Evolutionary conservation across 345 rosid species (phyloP), one percentile per base, ranked within the genome.

Genomic region (Sonneratia caseolaris): DNA sequence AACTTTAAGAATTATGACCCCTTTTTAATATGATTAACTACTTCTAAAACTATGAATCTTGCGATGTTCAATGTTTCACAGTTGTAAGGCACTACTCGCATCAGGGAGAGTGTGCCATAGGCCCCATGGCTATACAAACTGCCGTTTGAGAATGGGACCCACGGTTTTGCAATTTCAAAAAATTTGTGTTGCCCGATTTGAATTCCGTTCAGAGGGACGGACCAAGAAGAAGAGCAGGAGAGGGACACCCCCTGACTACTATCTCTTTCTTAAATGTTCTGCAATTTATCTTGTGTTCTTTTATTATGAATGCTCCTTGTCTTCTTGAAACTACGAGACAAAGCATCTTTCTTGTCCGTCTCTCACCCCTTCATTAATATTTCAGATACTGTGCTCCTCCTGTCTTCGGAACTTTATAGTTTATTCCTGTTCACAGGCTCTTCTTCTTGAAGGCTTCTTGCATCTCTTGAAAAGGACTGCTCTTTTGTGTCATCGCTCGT

Each of bases 131-230:
- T 22, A 13, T 15, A 45, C 19, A 68, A 45, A 6, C 55, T 48
- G 64, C 79, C 84, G 86, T 79, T 62, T 83, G 76, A 79, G 69
- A 71, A 80, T 14, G 70, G 84, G 86, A 5, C 84, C 86, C 83
- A 73, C 32, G 45, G 10, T 10, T 18, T 22, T 68, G 35, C 55
- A 68, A 45, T 45, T 68, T 68, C 70, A 68, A 68, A 68, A 37
- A 62, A 27, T 8, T n/a, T 62, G n/a, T 27, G 37, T 62, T 32
- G 16, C 43, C 43, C 55, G 1, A 48, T 68, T 68, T 68, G 70
- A 68, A 68, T 45, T 68, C 43, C 14, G 22, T 45, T 3, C 7
- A 19, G 74, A 36, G 48, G 68, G 57, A 37, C 37, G 45, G n/a
- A 66, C 0, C 15, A 14, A 4, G 10, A 42, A 42, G 45, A 42